These are phyloP conservation scores for Monsonia emarginata DNA, from an alignment of 441 rosid species.

Conservation along the genomic window DNA sequence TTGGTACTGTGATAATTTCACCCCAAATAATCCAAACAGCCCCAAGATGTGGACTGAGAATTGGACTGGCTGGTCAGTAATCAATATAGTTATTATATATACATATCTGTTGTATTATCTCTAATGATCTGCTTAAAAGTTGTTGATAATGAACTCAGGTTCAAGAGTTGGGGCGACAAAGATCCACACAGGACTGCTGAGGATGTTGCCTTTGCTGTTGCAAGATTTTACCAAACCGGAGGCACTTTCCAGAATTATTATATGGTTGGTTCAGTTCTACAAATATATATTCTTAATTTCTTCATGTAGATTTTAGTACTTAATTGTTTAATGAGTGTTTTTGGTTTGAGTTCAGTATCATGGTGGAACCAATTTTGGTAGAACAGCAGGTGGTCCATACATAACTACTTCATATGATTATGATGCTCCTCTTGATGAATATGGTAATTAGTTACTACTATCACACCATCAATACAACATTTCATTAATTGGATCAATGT, in stretches of 20 bases:
- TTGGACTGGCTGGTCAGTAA: slow-evolving; percentile 43
- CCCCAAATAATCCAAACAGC: slow-evolving; percentile 26
- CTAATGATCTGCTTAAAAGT: no score
- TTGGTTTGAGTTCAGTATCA: slow-evolving; percentile 13
- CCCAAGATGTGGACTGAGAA: slow-evolving; percentile 47
- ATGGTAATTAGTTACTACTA: slow-evolving; percentile 4
- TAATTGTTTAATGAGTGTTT: background rate
- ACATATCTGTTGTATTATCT: no score
- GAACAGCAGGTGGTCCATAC: slow-evolving; percentile 17
- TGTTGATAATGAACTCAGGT: slow-evolving; percentile 14
- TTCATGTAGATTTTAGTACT: no score
- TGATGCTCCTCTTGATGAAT: slow-evolving; percentile 12
- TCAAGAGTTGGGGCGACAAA: slow-evolving; percentile 41
- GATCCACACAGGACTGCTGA: slow-evolving; percentile 42
- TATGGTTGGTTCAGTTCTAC: slow-evolving; percentile 19
- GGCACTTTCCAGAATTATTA: slow-evolving; percentile 28
- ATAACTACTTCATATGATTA: background rate
- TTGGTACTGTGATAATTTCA: slow-evolving; percentile 31
- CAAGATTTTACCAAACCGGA: slow-evolving; percentile 24
- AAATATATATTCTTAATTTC: no score
- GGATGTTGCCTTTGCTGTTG: slow-evolving; percentile 42
- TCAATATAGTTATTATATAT: no score
- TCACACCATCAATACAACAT: background rate
- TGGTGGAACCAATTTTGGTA: slow-evolving; percentile 17
- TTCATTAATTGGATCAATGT: no score